Percentiles rank a stretch among this genome's conserved stretches.
Evolutionary conservation across 257 asterid species (phyloP).

Genomic region (Anisodus acutangulus): DNA sequence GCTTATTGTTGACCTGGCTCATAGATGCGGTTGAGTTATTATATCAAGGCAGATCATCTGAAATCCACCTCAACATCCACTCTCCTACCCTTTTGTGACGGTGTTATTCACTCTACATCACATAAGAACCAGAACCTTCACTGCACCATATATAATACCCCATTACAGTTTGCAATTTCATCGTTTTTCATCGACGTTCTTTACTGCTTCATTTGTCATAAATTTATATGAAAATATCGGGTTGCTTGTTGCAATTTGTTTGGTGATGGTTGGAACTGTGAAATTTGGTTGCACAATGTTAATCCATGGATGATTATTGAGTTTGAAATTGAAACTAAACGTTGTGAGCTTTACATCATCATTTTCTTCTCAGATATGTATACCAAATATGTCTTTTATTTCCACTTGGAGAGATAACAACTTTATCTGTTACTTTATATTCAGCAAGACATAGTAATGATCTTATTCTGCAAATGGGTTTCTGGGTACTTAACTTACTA

Average conservation of each 20-base stretch:
- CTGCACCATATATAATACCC: not conserved
- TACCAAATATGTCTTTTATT: not conserved
- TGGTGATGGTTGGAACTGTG: not conserved
- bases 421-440: not conserved
- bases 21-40: not conserved
- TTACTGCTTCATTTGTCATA: not conserved
- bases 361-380: not conserved
- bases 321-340: not conserved
- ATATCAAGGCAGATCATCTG: not conserved
- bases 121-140: not conserved
- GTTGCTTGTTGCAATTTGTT: not conserved
- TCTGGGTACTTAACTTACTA: not conserved
- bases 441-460: not conserved
- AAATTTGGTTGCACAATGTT: conserved; percentile 6
- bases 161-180: not conserved
- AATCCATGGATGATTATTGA: not conserved
- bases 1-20: not conserved
- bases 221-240: not conserved
- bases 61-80: not conserved
- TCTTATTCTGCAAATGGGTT: not conserved
- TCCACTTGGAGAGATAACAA: not conserved
- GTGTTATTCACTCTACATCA: not conserved
- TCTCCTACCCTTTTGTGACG: not conserved
- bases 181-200: not conserved
- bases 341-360: not conserved